Evolutionary conservation across 73 alveolate genomes (phyloP), one percentile per base, ranked within the genome.

Genomic region (Paramecium caudatum): DNA sequence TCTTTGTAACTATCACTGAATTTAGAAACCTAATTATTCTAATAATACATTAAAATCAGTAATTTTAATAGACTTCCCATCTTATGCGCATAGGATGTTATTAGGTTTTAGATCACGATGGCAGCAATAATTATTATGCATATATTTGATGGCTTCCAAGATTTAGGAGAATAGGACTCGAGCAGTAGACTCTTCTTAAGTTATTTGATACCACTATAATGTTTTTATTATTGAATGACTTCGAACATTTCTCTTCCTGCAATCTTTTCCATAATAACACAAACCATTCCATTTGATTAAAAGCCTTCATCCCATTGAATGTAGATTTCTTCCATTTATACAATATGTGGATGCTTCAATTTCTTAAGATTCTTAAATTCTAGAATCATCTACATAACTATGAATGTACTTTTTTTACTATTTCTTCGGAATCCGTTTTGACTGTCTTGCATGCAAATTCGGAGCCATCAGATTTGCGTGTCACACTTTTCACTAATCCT

Each of bases 31-130:
- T 83, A 55, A 25, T 55, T 55, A 23, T 23, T 6, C 10, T 55
- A 17, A 55, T 5, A 27, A 55, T 55, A 55, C 80, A 23, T 55
- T 55, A 55, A 55, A 55, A 55, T 55, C 80, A 25, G 92, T 83
- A 12, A 83, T 83, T 55, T 86, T 86, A 2, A 86, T 61, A 25
- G 55, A 41, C 27, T 70, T 62, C 3, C 90, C 93, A 21, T 86
- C 90, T 37, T 86, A 78, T n/a, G 62, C 46, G 19, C 93, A 86
- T 19, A 86, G 41, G 17, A 86, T 86, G 12, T 86, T 86, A 25
- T 86, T 86, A 3, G 93, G 93, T 16, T 86, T 86, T 12, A 86
- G 55, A 49, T 86, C 93, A 17, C 93, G 5, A 63, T 86, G 93
- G 3, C 93, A 86, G 65, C 87, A 61, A 62, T 86, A 86, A 47